Evolutionary conservation across 495 filamentous ascomycete genomes (phyloP), one percentile per base, ranked within the genome.

Genomic region (Tricharina praecox): DNA sequence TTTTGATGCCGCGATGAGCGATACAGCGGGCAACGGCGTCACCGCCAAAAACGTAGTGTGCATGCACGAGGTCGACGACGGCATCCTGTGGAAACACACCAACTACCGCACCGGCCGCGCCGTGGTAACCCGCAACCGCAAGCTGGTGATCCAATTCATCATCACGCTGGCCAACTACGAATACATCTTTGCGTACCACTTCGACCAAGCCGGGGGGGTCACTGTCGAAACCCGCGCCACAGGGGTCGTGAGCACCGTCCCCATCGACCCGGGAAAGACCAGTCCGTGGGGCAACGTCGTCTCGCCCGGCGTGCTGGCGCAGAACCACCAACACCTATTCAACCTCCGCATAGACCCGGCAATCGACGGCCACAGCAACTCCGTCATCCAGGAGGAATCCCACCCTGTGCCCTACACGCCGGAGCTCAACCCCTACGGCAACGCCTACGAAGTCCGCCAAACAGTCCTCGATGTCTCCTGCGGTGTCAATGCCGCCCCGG

Each of bases 121-220:
- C 16, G 74, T 71, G 2, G 67, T 79, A 23, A 69, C 71, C 23
- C 70, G 76, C 37, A 75, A 71, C 49, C 65, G 76, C 18, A 74
- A 78, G 52, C 63, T 79, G n/a, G 70, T 78, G 18, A 54, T 79
- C 7, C 82, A 87, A 51, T 80, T 79, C 54, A 82, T 85, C 54
- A 75, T 81, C 53, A 85, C 82, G 0, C 73, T 85, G 23, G 75
- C 77, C 25, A 87, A 87, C 63, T 87, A 87, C 63, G 82, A 86
- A 57, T 87, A 87, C 49, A 75, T 67, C 48, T 69, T 72, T 55
- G 67, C 69, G 50, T 70, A 68, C 55, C 67, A 63, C 36, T 72
- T 72, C 55, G 66, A 68, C 41, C 67, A 68, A 48, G 68, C 70
- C 38, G 69, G 69, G 3, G 70, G 66, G 2, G 65, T 70, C 44